Percentiles rank a stretch among this genome's conserved stretches.
phyloP scores from a whole-genome alignment of 2,329 filamentous ascomycete species.

The Colletotrichum sp. region DNA sequence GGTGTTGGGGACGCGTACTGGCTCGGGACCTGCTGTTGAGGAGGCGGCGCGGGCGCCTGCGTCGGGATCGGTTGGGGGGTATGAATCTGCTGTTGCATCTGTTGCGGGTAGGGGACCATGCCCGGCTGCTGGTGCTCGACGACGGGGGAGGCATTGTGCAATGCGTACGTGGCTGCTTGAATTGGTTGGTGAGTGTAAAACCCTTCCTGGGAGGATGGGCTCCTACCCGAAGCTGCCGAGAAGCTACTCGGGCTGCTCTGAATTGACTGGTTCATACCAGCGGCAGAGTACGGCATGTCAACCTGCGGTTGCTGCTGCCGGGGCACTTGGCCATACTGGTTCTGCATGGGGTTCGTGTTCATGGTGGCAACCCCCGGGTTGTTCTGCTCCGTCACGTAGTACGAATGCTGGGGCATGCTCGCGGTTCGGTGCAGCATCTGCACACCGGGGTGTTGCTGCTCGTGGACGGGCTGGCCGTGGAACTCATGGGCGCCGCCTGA shows the following conservation, averaged over 20 bases:
- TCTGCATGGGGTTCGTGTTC: slow-evolving; percentile 56
- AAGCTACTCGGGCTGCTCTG: slow-evolving; percentile 65
- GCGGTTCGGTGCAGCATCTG: slow-evolving; percentile 56
- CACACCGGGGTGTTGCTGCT: slow-evolving; percentile 47
- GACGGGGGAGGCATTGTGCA: slow-evolving; percentile 53
- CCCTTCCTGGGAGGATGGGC: slow-evolving; percentile 57
- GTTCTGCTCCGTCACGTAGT: slow-evolving; percentile 66
- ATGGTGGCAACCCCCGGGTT: slow-evolving; percentile 68
- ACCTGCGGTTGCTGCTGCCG: slow-evolving; percentile 43
- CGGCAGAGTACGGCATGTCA: slow-evolving; percentile 56
- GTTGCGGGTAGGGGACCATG: slow-evolving; percentile 47
- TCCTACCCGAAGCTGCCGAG: slow-evolving; percentile 59
- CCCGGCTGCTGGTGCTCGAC: slow-evolving; percentile 45
- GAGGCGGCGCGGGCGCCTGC: slow-evolving; percentile 22
- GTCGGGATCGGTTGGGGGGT: slow-evolving; percentile 38
- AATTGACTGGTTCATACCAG: slow-evolving; percentile 54
- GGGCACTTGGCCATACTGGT: slow-evolving; percentile 55
- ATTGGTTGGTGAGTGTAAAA: slow-evolving; percentile 63
- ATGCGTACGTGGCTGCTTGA: slow-evolving; percentile 52
- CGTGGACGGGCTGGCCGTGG: slow-evolving; percentile 44
- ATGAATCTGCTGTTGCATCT: slow-evolving; percentile 38
- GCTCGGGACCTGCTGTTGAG: slow-evolving; percentile 30
- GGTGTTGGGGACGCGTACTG: slow-evolving; percentile 34
- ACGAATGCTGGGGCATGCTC: slow-evolving; percentile 50
- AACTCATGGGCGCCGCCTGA: slow-evolving; percentile 49